These are phyloP conservation scores for Sporothrix variecibatus DNA, from an alignment of 2,329 filamentous ascomycete species.

Conservation along the genomic window DNA sequence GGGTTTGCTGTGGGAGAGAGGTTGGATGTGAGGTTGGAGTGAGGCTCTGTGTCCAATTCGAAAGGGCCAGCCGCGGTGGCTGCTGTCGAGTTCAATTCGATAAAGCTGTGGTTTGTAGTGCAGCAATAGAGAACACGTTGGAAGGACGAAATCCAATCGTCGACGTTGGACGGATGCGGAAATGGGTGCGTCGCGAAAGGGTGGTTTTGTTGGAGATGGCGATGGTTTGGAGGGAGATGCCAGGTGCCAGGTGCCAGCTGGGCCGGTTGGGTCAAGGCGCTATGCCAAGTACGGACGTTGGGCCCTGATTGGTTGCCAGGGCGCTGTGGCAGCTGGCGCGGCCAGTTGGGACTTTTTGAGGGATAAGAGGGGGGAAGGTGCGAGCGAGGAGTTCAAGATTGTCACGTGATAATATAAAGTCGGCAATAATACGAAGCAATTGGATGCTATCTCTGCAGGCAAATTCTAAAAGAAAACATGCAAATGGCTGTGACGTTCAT, in stretches of 20 bases:
- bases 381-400: background rate
- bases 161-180: background rate
- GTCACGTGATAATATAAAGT: background rate
- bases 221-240: constrained; percentile 12
- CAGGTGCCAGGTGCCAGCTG: constrained; percentile 16
- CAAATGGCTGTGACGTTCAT: background rate
- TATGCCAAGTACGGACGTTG: background rate
- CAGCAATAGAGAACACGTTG: background rate
- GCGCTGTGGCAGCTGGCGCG: background rate
- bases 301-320: constrained; percentile 3
- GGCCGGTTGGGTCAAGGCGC: constrained; percentile 10
- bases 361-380: background rate
- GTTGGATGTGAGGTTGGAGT: background rate
- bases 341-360: background rate
- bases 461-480: background rate
- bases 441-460: background rate
- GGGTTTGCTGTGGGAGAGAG: background rate
- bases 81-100: background rate
- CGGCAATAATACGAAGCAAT: background rate
- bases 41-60: background rate
- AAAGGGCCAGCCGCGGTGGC: background rate
- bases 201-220: constrained; percentile 5
- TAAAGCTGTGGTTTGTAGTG: background rate
- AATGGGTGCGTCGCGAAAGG: background rate
- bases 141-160: background rate